Conservation (phyloP, 2,329 filamentous ascomycete species). For the Fusarium brachygibbosum region DNA sequence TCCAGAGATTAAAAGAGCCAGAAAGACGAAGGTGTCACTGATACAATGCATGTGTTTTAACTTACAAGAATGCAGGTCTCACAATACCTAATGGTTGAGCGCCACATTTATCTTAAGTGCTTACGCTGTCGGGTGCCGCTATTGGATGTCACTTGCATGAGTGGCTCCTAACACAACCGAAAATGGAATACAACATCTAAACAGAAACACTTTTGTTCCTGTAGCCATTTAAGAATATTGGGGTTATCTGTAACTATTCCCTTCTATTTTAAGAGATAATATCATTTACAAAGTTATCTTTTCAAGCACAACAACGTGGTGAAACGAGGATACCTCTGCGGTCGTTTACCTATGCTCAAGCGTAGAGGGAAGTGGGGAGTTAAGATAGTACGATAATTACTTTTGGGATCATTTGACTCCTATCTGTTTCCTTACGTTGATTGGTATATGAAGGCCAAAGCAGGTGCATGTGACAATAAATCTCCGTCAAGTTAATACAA, state of each 20-base stretch:
- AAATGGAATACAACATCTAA: background rate
- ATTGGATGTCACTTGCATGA: background rate
- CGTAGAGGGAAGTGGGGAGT: background rate
- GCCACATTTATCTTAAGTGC: constrained; percentile 25
- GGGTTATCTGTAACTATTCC: background rate
- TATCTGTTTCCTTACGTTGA: background rate
- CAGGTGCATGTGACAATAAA: background rate
- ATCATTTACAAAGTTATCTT: too few relatives aligned
- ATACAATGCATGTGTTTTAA: background rate
- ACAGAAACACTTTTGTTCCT: background rate
- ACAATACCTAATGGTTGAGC: constrained; percentile 1
- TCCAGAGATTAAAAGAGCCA: background rate
- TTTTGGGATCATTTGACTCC: background rate
- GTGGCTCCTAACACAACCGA: background rate
- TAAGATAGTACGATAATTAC: background rate
- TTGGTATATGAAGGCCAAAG: background rate
- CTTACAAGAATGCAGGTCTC: constrained; percentile 7
- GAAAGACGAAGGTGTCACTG: background rate
- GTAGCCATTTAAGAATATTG: background rate
- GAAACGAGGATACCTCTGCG: too few relatives aligned
- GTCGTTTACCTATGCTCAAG: background rate
- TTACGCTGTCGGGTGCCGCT: constrained; percentile 9
- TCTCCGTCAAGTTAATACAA: background rate
- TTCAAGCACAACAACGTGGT: too few relatives aligned
- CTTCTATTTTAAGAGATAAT: too few relatives aligned